These are phyloP conservation scores for Priceomyces haplophilus DNA, from an alignment of 805 yeast species.

Conservation along the genomic window DNA sequence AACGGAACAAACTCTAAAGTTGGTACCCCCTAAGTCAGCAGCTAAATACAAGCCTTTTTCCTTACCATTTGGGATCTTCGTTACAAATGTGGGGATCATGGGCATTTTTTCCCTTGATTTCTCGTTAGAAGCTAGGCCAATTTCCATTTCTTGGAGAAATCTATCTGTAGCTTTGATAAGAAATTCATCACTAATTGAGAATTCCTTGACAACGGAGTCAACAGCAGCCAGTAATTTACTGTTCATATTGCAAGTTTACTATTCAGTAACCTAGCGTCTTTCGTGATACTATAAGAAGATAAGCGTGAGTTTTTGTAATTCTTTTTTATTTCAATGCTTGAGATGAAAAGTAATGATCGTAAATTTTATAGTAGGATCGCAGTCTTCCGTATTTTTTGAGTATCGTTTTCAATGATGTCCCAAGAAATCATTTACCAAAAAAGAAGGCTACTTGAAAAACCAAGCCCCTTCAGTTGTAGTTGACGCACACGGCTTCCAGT, in stretches of 20 bases:
- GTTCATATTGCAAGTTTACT: slow-evolving; percentile 12
- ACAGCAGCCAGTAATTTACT: slow-evolving; percentile 24
- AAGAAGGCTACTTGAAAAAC: too few species aligned
- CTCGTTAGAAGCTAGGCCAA: slow-evolving; percentile 48
- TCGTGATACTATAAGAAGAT: too few species aligned
- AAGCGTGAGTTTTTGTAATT: background rate
- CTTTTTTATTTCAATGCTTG: too few species aligned
- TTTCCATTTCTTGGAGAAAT: slow-evolving; percentile 59
- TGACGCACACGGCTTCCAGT: too few species aligned
- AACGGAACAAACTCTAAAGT: slow-evolving; percentile 92
- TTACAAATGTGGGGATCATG: slow-evolving; percentile 92
- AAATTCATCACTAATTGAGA: slow-evolving; percentile 40
- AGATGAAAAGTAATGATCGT: too few species aligned
- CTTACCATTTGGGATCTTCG: slow-evolving; percentile 78
- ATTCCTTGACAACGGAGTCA: slow-evolving; percentile 37
- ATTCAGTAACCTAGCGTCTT: background rate
- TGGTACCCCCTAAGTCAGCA: slow-evolving; percentile 95
- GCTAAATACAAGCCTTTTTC: slow-evolving; percentile 84
- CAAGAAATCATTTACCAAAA: too few species aligned
- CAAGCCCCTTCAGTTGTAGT: too few species aligned
- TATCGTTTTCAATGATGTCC: too few species aligned
- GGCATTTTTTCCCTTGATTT: slow-evolving; percentile 51
- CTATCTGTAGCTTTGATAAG: slow-evolving; percentile 48
- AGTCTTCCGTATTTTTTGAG: background rate
- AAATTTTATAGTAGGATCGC: too few species aligned